Evolutionary conservation across 2,329 filamentous ascomycete species (phyloP), one percentile per base, ranked within the genome.

Genomic region (Colletotrichum camelliae): DNA sequence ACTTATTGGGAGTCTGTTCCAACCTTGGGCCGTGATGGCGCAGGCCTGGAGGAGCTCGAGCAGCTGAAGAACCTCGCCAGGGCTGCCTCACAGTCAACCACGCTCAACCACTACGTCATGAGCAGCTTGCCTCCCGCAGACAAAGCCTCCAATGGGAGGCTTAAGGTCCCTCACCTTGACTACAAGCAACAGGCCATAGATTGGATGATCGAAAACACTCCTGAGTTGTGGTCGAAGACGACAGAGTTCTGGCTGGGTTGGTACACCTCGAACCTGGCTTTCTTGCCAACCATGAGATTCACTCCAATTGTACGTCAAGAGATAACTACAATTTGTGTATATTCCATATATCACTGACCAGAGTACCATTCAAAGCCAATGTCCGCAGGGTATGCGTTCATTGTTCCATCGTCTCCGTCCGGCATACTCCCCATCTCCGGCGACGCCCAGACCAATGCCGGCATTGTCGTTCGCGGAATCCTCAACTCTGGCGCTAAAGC

Each of bases 71-170:
- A 86, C 55, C 74, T 88, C 7, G 86, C 86, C 5, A 81, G 82
- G 7, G 86, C 86, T 4, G 87, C 87, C 1, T 81, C 83, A 1
- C 74, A 78, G 9, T 85, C 81, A 0, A 16, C 78, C 0, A 83
- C 84, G 0, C 81, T 89, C 1, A 80, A 86, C 70, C 86, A 88
- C 75, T 88, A 84, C 77, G 81, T 88, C 70, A 88, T 86, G 86
- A 87, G 84, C 9, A 88, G 87, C 1, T 81, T 87, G 7, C 87
- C 87, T 2, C 82, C 83, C 43, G 79, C 81, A 7, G 79, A 77
- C 39, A 77, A 74, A 15, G 80, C 84, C 18, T 82, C 82, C 7
- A 74, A 77, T 1, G 85, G 86, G 1, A 82, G 83, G 64, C 72
- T 79, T 4, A 43, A 79, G 5, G 81, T 86, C 0, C 84, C 86